A percentile compares a stretch with the other conserved stretches of the same genome.
These are phyloP conservation scores for Leccinum solheimii DNA, from an alignment of 1,284 basidiomycete species.

Conservation along the genomic window DNA sequence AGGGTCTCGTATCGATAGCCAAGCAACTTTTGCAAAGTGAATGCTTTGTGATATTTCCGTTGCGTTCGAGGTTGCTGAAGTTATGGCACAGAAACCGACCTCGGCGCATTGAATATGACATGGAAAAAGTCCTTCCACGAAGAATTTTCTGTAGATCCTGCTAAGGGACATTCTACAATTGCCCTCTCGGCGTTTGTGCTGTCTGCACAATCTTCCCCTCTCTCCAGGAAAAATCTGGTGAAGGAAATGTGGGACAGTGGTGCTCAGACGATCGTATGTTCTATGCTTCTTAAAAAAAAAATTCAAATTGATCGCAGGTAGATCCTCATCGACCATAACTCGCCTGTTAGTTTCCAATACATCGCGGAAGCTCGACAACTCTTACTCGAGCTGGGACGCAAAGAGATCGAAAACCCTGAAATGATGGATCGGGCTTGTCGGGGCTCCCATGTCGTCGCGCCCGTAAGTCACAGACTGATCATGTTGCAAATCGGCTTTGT, in stretches of 20 bases:
- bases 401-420: conserved; percentile 52
- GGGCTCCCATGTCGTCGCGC: conserved; percentile 81
- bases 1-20: conserved; percentile 64
- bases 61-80: conserved; percentile 13
- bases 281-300: conserved; percentile 20
- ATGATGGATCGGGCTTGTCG: conserved; percentile 38
- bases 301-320: conserved; percentile 33
- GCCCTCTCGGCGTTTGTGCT: conserved; percentile 88
- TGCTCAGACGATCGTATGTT: conserved; percentile 72
- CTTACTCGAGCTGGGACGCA: conserved; percentile 68
- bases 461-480: conserved; percentile 49
- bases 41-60: conserved; percentile 13
- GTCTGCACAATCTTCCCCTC: conserved; percentile 63
- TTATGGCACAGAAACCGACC: conserved; percentile 44
- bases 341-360: conserved; percentile 73
- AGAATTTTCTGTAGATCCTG: conserved; percentile 41
- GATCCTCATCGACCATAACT: conserved; percentile 88
- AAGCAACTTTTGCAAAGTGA: conserved; percentile 61
- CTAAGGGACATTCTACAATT: conserved; percentile 53
- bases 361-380: conserved; percentile 84
- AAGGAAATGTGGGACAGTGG: conserved; percentile 90
- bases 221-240: conserved; percentile 67
- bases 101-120: conserved; percentile 43
- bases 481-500: conserved; percentile 11
- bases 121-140: conserved; percentile 62